These are phyloP conservation scores for Sclerospora graminicola DNA, from an alignment of 352 stramenopile species.

Conservation along the genomic window DNA sequence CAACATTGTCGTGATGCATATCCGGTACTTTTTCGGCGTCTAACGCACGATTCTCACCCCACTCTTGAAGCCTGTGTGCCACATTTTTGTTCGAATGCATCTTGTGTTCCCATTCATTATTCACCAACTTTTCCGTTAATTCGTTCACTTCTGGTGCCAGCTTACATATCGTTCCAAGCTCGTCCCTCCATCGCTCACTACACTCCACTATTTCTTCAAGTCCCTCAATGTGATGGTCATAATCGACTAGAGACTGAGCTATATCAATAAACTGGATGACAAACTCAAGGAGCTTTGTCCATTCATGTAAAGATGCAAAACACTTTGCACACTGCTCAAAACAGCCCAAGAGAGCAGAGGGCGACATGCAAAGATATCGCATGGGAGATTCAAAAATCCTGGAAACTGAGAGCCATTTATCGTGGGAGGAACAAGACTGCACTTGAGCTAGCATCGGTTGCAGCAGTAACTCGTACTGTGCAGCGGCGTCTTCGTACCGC, in stretches of 20 bases:
- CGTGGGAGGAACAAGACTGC: neutral
- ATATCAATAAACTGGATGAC: slow-evolving; percentile 19
- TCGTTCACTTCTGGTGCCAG: slow-evolving; percentile 12
- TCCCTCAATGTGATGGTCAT: slow-evolving; percentile 10
- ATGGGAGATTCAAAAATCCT: slow-evolving; percentile 23
- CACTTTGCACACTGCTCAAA: slow-evolving; percentile 43
- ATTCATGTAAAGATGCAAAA: slow-evolving; percentile 31
- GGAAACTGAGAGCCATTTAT: neutral
- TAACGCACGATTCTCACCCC: slow-evolving; percentile 14
- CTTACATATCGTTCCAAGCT: slow-evolving; percentile 19
- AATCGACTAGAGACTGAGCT: slow-evolving; percentile 13
- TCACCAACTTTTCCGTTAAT: neutral
- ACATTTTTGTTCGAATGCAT: slow-evolving; percentile 1
- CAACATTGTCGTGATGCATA: neutral
- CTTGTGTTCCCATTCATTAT: neutral
- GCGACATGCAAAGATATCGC: slow-evolving; percentile 25
- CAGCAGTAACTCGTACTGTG: slow-evolving; percentile 33
- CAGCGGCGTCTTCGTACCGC: slow-evolving; percentile 53
- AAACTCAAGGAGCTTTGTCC: slow-evolving; percentile 28
- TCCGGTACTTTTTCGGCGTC: neutral
- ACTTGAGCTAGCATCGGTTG: slow-evolving; percentile 14
- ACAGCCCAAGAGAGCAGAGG: slow-evolving; percentile 25
- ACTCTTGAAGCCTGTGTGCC: slow-evolving; percentile 15
- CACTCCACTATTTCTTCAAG: slow-evolving; percentile 25
- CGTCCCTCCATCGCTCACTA: slow-evolving; percentile 25